A percentile compares a stretch with the other conserved stretches of the same genome.
Conservation (phyloP, 768 basidiomycete genomes). For the Gloeostereum incarnatum region DNA sequence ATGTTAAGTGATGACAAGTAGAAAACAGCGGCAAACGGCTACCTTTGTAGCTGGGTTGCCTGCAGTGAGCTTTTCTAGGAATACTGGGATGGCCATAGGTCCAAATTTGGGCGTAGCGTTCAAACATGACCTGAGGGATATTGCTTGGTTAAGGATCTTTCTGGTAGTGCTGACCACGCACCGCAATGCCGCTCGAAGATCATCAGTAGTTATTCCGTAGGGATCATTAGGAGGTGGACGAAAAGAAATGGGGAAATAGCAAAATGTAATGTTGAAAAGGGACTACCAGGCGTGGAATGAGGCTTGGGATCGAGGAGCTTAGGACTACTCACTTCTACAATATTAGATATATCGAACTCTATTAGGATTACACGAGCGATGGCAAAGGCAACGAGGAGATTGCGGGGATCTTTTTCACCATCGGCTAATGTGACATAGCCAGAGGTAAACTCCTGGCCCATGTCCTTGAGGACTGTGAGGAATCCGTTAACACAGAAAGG, state of each 20-base stretch:
- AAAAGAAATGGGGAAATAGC: constrained; percentile 98
- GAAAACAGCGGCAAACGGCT: background rate
- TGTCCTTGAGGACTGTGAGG: constrained; percentile 50
- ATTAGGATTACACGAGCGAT: constrained; percentile 80
- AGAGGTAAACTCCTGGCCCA: constrained; percentile 65
- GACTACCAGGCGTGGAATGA: constrained; percentile 35
- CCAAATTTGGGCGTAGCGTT: constrained; percentile 78
- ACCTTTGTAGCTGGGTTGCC: constrained; percentile 82
- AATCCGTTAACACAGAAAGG: constrained; percentile 2
- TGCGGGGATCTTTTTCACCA: constrained; percentile 96
- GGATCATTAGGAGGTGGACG: constrained; percentile 90
- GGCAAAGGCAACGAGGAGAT: constrained; percentile 82
- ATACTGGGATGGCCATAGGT: constrained; percentile 74
- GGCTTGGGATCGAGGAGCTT: background rate
- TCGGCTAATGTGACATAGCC: constrained; percentile 79
- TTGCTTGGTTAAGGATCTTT: constrained; percentile 1
- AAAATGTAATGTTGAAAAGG: constrained; percentile 91
- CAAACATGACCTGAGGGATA: constrained; percentile 60
- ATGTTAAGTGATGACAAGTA: constrained; percentile 3
- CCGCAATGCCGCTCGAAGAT: constrained; percentile 70
- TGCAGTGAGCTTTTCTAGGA: constrained; percentile 85
- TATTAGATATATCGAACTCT: constrained; percentile 73
- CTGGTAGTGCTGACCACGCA: constrained; percentile 16
- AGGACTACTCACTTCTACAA: constrained; percentile 58
- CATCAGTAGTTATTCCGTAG: constrained; percentile 83